Evolutionary conservation across 495 filamentous ascomycete genomes (phyloP).

Genomic region (Beverwykella pulmonaria): DNA sequence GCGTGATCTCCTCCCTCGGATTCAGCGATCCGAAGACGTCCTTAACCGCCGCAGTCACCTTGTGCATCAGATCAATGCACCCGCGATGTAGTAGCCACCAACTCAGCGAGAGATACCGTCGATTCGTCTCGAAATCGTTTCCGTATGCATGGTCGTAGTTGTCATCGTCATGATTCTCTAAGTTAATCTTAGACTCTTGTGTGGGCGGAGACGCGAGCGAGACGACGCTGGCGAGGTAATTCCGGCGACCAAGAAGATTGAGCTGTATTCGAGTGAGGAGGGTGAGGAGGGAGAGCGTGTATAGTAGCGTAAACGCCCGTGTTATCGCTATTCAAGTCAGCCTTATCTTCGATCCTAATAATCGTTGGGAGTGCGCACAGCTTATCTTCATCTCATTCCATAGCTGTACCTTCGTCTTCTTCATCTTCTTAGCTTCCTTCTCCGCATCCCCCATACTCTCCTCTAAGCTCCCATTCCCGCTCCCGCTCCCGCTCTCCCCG

Average conservation of each 20-base stretch:
- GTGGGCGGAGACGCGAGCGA: conserved; percentile 70
- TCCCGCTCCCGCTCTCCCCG: not conserved
- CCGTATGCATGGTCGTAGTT: conserved; percentile 77
- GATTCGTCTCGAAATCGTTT: conserved; percentile 90
- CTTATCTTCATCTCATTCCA: conserved; percentile 98
- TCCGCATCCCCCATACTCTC: conserved; percentile 28
- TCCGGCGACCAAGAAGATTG: conserved; percentile 91
- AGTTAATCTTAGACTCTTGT: conserved; percentile 68
- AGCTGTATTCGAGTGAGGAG: conserved; percentile 95
- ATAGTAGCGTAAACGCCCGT: conserved; percentile 85
- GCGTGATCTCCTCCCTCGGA: conserved; percentile 82
- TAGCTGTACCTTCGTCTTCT: conserved; percentile 84
- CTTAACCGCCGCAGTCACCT: conserved; percentile 76
- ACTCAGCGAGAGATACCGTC: conserved; percentile 90
- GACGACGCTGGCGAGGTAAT: conserved; percentile 92
- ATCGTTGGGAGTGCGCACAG: conserved; percentile 57
- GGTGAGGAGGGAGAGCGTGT: conserved; percentile 84
- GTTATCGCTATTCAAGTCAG: conserved; percentile 69
- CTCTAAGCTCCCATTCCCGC: conserved; percentile 39
- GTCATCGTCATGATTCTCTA: conserved; percentile 89
- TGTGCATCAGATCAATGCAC: conserved; percentile 77
- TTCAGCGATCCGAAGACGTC: conserved; percentile 83
- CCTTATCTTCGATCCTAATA: not conserved
- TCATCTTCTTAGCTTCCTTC: conserved; percentile 51
- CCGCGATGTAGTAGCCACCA: conserved; percentile 97